These are phyloP conservation scores for Senna siamea DNA, from an alignment of 306 rosid species.

Conservation along the genomic window DNA sequence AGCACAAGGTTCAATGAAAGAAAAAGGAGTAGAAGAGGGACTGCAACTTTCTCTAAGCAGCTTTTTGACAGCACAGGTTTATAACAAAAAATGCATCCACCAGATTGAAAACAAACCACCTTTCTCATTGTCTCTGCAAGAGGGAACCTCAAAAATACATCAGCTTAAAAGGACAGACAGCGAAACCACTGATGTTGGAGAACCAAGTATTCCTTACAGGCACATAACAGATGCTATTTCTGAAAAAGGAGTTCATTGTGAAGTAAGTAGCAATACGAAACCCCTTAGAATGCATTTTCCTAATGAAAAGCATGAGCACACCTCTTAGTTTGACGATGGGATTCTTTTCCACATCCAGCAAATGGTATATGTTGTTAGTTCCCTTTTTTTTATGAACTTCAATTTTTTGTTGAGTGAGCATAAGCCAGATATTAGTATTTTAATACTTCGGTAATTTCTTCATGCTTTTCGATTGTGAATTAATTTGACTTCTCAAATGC, in stretches of 20 bases:
- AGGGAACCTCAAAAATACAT: constrained; percentile 42
- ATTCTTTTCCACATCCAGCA: constrained; percentile 44
- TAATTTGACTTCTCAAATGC: constrained; percentile 16
- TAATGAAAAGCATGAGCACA: constrained; percentile 41
- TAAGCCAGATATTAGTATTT: background rate
- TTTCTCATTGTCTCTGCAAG: constrained; percentile 47
- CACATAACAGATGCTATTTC: constrained; percentile 32
- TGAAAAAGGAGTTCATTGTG: constrained; percentile 44
- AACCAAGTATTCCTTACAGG: constrained; percentile 36
- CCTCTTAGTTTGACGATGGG: constrained; percentile 45
- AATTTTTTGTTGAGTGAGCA: background rate
- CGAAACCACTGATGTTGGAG: constrained; percentile 42
- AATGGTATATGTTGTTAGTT: constrained; percentile 44
- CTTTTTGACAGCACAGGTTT: constrained; percentile 40
- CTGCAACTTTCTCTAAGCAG: constrained; percentile 55
- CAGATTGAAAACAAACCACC: constrained; percentile 43
- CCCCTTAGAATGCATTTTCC: constrained; percentile 34
- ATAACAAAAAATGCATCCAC: constrained; percentile 36
- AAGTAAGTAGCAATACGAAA: constrained; percentile 38
- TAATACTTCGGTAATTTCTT: background rate
- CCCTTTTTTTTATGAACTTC: background rate
- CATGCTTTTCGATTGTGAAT: background rate
- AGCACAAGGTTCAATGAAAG: constrained; percentile 45
- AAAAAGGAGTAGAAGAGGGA: constrained; percentile 48
- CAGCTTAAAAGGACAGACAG: constrained; percentile 39